Conservation (phyloP, 225 moss, liverwort and hornwort genomes). For the Antitrichia curtipendula region DNA sequence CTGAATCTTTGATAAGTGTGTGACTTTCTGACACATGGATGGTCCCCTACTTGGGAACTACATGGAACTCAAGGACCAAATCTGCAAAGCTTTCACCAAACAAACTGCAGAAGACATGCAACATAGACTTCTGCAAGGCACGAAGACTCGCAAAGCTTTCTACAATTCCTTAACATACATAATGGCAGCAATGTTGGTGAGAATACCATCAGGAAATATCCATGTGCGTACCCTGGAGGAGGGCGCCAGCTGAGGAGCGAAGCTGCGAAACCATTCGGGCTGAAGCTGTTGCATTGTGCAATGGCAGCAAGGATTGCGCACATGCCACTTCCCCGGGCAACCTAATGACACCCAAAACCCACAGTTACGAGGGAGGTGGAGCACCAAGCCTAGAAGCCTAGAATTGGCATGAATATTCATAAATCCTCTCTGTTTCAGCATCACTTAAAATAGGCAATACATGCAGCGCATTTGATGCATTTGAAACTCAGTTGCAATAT, state of each 20-base stretch:
- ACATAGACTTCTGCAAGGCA: background rate
- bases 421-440: background rate
- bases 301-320: slow-evolving; percentile 57
- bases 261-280: slow-evolving; percentile 67
- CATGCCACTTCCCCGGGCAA: slow-evolving; percentile 65
- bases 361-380: background rate
- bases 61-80: background rate
- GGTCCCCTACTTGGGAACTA: background rate
- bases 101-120: background rate
- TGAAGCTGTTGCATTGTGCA: slow-evolving; percentile 64
- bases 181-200: slow-evolving; percentile 14
- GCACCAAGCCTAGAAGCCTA: background rate
- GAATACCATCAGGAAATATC: slow-evolving; percentile 65
- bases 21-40: background rate
- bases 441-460: background rate
- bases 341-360: slow-evolving; percentile 5
- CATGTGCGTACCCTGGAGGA: slow-evolving; percentile 96
- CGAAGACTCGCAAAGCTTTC: background rate
- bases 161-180: background rate
- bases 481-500: no score
- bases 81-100: background rate
- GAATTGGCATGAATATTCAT: background rate
- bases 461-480: background rate
- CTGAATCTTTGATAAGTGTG: background rate
- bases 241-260: slow-evolving; percentile 46